These are phyloP conservation scores for Acmispon strigosus DNA, from an alignment of 306 rosid genomes.

Conservation along the genomic window DNA sequence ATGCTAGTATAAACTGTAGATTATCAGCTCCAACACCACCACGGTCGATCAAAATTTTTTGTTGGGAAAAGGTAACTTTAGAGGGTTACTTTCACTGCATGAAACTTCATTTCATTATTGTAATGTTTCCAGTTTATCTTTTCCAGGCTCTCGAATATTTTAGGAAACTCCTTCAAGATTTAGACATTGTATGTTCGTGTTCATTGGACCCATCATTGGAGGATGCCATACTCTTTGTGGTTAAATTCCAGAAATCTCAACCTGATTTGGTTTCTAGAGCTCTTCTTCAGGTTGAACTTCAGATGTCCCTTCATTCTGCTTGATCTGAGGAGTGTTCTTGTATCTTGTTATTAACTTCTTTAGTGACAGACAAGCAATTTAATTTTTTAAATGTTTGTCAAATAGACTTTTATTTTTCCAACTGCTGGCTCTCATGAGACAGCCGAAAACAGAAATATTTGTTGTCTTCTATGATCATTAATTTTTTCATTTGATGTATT, in stretches of 20 bases:
- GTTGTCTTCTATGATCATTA: background rate
- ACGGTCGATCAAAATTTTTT: conserved; percentile 66
- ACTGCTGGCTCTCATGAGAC: background rate
- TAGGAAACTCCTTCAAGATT: conserved; percentile 75
- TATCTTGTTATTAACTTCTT: background rate
- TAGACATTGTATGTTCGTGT: conserved; percentile 65
- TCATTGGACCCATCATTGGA: conserved; percentile 67
- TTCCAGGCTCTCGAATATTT: conserved; percentile 84
- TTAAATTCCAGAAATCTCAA: conserved; percentile 77
- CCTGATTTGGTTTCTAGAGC: conserved; percentile 97
- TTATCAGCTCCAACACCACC: conserved; percentile 97
- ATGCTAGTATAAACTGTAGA: conserved; percentile 80
- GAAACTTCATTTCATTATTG: background rate
- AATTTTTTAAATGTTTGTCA: background rate
- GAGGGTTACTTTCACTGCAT: conserved; percentile 5
- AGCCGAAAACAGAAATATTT: background rate
- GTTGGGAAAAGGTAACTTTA: conserved; percentile 63
- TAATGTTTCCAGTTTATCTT: conserved; percentile 24
- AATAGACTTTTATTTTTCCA: background rate
- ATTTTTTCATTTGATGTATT: background rate
- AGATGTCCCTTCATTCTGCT: conserved; percentile 2
- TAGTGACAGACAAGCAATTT: background rate
- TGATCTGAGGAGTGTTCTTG: conserved; percentile 6
- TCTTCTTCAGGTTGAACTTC: conserved; percentile 77
- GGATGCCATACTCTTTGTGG: conserved; percentile 71